Base-by-base conservation (phyloP, 345 rosid species). In the Dipteronia dyeriana region DNA sequence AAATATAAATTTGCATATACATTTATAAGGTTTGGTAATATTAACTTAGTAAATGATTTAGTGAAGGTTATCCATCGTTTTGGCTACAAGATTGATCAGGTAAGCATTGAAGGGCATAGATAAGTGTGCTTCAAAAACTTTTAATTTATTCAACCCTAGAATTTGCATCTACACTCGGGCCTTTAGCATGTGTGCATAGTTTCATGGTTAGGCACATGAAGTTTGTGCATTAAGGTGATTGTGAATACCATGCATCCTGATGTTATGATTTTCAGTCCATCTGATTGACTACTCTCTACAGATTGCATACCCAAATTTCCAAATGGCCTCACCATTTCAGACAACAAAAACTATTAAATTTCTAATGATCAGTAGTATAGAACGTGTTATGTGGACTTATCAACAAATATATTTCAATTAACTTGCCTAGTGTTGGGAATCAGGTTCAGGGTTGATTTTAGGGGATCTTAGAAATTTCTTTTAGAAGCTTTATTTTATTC, bases 1-100 rank as follows among this genome's bases (percentile, higher is more conserved):
- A n/a, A n/a, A n/a, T n/a, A n/a, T n/a, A 93, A 83, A 84, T 95
- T 95, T 82, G 88, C 89, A 17, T 81, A 74, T 62, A 82, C 89
- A 22, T 95, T 90, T 77, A 75, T 88, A 83, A 85, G 79, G 71
- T 79, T 78, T 22, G 98, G 99, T 13, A 93, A 90, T 73, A 84
- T 89, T 82, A 93, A 93, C 82, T 73, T 92, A 78, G 86, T 91
- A 76, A 93, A 95, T 49, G 95, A 92, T 84, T 95, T 89, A 73
- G 75, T 95, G 65, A 92, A 93, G 90, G 93, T 74, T 76, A 67
- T 93, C 72, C 99, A 91, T 83, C 84, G 85, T 70, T 88, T 95
- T 57, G 94, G 96, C 78, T 82, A 82, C 85, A 90, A 82, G 83
- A 88, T 95, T 34, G 89, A 93, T 78, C 90, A 90, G 94, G 99